A percentile compares a stretch with the other conserved stretches of the same genome.
Conservation (phyloP, 805 yeast genomes). For the Yarrowia sp. region DNA sequence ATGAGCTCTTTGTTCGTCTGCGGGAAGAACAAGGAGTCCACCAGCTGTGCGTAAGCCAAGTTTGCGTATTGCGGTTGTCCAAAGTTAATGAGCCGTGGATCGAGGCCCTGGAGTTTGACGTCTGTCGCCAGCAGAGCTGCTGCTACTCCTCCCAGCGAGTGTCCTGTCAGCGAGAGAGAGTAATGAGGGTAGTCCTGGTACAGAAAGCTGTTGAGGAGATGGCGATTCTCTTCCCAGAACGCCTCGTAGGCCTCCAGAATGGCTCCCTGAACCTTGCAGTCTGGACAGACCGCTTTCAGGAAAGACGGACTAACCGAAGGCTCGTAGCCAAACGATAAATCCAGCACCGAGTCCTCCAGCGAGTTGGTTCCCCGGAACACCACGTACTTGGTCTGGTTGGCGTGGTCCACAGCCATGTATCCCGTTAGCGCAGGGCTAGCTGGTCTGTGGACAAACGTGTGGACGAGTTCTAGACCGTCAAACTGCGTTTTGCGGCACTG, state of each 20-base stretch:
- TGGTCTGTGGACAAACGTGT: background rate
- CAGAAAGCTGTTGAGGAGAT: background rate
- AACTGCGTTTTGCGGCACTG: conserved; percentile 7
- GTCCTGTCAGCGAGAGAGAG: conserved; percentile 4
- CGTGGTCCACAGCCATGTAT: conserved; percentile 9
- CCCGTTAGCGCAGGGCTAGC: background rate
- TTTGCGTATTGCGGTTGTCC: conserved; percentile 34
- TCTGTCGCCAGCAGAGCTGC: conserved; percentile 10
- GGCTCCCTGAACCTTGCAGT: conserved; percentile 14
- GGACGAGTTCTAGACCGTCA: conserved; percentile 2
- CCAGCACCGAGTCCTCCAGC: conserved; percentile 8
- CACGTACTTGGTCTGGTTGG: conserved; percentile 14
- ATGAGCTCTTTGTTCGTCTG: background rate
- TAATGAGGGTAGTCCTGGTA: background rate
- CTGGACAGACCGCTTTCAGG: background rate
- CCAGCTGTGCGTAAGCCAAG: conserved; percentile 45
- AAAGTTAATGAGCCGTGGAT: conserved; percentile 1
- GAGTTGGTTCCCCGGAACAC: conserved; percentile 22
- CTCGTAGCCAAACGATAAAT: conserved; percentile 9
- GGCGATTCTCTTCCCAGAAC: background rate
- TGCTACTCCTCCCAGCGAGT: conserved; percentile 15
- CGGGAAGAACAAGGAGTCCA: conserved; percentile 34
- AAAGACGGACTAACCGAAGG: background rate
- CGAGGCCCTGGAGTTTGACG: background rate
- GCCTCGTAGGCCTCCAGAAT: background rate